Evolutionary conservation across 2,329 filamentous ascomycete species (phyloP), one percentile per base, ranked within the genome.

Genomic region (Xylariaceae sp.): DNA sequence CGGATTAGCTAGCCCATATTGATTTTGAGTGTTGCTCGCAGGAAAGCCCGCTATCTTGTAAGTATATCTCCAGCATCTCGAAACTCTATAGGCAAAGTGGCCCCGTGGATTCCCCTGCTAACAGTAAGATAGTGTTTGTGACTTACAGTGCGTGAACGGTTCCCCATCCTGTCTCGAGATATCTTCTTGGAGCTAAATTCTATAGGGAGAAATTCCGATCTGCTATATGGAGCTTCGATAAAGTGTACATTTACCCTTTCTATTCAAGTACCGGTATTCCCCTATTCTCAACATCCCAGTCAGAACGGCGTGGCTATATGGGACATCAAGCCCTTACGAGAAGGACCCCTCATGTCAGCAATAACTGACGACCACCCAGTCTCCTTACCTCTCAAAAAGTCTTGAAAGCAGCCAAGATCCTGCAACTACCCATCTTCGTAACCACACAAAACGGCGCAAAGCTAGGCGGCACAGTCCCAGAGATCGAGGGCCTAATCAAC

Each of bases 371-470:
- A 19, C 22, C 16, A 38, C 10, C 17, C 65, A 88, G 86, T 54
- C 76, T 90, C 69, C 72, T 77, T 47, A 90, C 87, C 18, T 74
- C 86, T 28, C 74, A 79, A 63, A 91, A 91, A 69, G 76, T 91
- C 68, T 79, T 90, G 64, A 76, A 75, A 65, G 85, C 85, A 51
- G 79, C 81, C 59, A 70, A 80, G 45, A 75, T 81, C 64, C 82
- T 94, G 59, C 70, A 83, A 60, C 85, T 96, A 57, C 92, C 93
- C 62, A 79, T 95, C 66, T 86, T 89, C 69, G 84, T 88, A 22
- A 97, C 92, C 4, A 97, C 93, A 2, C 93, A 97, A 70, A 90
- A 88, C 67, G 81, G 81, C 42, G 76, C 81, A 34, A 87, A 88
- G 49, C 86, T 97, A 3, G 93, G 94, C 64, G 78, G 83, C 56